These are phyloP conservation scores for Populus ilicifolia DNA, from an alignment of 345 rosid species.

Conservation along the genomic window DNA sequence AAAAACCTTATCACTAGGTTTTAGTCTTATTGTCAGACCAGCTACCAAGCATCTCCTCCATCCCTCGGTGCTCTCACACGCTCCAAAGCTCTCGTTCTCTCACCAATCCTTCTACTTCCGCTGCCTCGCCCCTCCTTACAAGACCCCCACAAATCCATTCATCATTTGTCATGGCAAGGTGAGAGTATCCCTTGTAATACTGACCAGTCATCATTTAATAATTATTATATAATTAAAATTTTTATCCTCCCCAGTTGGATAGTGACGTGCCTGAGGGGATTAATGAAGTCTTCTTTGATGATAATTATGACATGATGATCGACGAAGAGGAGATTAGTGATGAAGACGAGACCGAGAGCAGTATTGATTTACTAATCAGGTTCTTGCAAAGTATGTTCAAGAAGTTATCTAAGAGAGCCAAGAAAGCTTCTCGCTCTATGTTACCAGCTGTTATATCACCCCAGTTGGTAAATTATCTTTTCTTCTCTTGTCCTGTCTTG, in stretches of 20 bases:
- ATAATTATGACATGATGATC: conserved; percentile 15
- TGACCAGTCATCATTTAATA: neutral
- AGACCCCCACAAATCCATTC: neutral
- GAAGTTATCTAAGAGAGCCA: conserved; percentile 65
- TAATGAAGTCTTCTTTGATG: conserved; percentile 43
- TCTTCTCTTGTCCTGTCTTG: neutral
- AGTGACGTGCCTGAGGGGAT: conserved; percentile 35
- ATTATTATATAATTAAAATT: neutral
- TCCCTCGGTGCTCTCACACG: neutral
- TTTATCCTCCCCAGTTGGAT: conserved; percentile 29
- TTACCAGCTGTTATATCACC: conserved; percentile 63
- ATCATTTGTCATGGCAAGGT: conserved; percentile 20
- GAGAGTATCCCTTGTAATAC: neutral
- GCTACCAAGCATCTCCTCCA: conserved; percentile 1
- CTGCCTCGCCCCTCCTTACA: neutral
- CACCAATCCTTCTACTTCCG: neutral
- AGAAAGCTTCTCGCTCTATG: conserved; percentile 61
- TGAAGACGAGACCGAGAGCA: conserved; percentile 64
- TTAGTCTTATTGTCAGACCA: neutral
- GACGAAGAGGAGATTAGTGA: conserved; percentile 42
- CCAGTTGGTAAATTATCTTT: conserved; percentile 41
- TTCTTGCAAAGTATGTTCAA: conserved; percentile 58
- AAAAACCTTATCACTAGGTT: neutral
- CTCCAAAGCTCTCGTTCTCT: neutral
- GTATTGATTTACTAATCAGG: conserved; percentile 61